These are phyloP conservation scores for Yarrowia alimentaria DNA, from an alignment of 805 yeast species.

Conservation along the genomic window DNA sequence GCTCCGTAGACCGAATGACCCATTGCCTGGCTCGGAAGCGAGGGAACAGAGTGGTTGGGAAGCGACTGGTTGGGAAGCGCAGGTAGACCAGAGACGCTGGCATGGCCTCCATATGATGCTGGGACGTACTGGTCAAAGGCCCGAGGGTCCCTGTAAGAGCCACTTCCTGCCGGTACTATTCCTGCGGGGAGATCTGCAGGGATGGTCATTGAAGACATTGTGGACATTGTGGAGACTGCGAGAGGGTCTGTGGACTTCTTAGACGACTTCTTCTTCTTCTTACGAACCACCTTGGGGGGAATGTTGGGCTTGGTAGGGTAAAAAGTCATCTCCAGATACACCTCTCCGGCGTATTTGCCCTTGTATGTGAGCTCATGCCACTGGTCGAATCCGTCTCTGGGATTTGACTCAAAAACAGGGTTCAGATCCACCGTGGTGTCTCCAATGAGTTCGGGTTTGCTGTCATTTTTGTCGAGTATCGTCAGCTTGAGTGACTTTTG, in stretches of 20 bases:
- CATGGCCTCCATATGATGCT: background rate
- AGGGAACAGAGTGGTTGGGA: constrained; percentile 3
- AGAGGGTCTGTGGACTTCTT: constrained; percentile 6
- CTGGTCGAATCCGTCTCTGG: constrained; percentile 73
- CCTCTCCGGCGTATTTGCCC: constrained; percentile 78
- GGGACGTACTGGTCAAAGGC: constrained; percentile 22
- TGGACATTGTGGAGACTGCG: no score
- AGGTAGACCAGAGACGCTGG: constrained; percentile 5
- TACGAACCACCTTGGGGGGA: constrained; percentile 31
- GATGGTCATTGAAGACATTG: background rate
- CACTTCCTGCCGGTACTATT: constrained; percentile 16
- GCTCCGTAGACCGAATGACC: constrained; percentile 13
- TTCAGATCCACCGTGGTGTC: constrained; percentile 75
- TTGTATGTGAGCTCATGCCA: constrained; percentile 76
- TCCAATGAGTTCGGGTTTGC: constrained; percentile 76
- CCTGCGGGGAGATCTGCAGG: constrained; percentile 11
- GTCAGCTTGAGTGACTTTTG: constrained; percentile 66
- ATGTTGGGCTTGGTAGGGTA: constrained; percentile 52
- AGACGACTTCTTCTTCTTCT: constrained; percentile 12
- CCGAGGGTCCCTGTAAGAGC: constrained; percentile 12
- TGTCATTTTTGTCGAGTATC: constrained; percentile 79
- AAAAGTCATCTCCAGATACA: constrained; percentile 88
- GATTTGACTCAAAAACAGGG: constrained; percentile 63
- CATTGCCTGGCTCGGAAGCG: constrained; percentile 2
- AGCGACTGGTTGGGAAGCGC: constrained; percentile 8